Conservation (phyloP, 2,329 filamentous ascomycete genomes). For the Hypoxylon sp. region DNA sequence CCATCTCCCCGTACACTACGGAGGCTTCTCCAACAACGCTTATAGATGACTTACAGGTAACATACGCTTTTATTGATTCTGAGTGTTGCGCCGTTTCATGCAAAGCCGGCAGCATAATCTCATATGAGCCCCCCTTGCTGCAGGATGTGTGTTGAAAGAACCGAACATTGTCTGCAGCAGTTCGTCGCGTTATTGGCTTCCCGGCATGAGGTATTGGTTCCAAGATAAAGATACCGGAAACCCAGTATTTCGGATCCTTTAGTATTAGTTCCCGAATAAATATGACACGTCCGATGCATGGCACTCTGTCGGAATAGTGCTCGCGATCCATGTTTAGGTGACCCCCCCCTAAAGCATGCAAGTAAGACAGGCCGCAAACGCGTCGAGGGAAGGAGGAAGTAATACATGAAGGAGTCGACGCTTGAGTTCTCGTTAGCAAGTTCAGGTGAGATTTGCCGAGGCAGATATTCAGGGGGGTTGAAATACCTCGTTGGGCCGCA, state of each 20-base stretch:
- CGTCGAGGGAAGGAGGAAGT: conserved; percentile 1
- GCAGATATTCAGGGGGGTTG: conserved; percentile 6
- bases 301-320: conserved; percentile 22
- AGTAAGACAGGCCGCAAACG: conserved; percentile 18
- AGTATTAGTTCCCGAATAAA: conserved; percentile 12
- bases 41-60: background rate
- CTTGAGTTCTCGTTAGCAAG: background rate
- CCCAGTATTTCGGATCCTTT: conserved; percentile 22
- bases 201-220: conserved; percentile 4
- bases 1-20: background rate
- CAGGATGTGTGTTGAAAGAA: background rate
- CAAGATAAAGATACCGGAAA: conserved; percentile 15
- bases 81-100: conserved; percentile 2
- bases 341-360: conserved; percentile 17
- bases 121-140: background rate
- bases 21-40: background rate
- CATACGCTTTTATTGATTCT: background rate
- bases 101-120: conserved; percentile 11
- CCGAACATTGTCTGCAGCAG: conserved; percentile 5
- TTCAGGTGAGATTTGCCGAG: conserved; percentile 14
- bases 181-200: conserved; percentile 10
- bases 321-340: conserved; percentile 26
- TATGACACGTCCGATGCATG: conserved; percentile 18
- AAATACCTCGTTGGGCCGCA: conserved; percentile 40
- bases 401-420: conserved; percentile 5